Evolutionary conservation across 768 basidiomycete genomes (phyloP), one percentile per base, ranked within the genome.

Genomic region (Tylopilus sp.): DNA sequence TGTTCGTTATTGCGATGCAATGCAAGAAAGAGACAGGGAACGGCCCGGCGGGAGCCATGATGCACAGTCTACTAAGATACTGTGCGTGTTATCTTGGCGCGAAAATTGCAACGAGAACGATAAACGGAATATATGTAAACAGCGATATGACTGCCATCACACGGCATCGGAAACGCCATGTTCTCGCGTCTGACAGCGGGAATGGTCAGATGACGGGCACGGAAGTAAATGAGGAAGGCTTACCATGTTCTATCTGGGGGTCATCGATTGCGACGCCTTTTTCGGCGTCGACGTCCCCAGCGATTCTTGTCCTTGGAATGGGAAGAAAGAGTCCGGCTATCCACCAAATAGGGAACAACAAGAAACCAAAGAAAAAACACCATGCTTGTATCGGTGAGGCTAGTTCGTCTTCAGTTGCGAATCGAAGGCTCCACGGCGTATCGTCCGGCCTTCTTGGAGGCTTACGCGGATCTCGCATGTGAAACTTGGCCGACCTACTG

Each of bases 381-480:
- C 89, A 90, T 13, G 86, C 85, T 55, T 89, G 87, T 24, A 82
- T 53, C 4, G 87, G 81, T 49, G 72, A 77, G 38, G 65, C 75
- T 14, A 67, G 71, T 61, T 74, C 74, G 49, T 83, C 83, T 29
- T 76, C 79, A n/a, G 77, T 77, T 41, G 78, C 76, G 47, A 82
- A 75, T 10, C 76, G 75, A 48, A 87, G 74, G 16, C 75, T 63
- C 89, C 86, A 90, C 8, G 79, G 75, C 2, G 88, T 89, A 47
- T 74, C 71, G 51, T 79, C 76, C 4, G 79, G 62, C 53, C 65
- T 69, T 40, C 78, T 81, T 1, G 80, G 77, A 6, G 87, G 86
- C 58, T 76, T 85, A 19, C 83, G 79, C 0, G 87, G 89, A 67
- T 91, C 89, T 30, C 86, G 82, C 89, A 91, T 91, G 62, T 90